Evolutionary conservation across 371 early-diverging fungal genomes (phyloP).

Genomic region (Mortierella sp.): DNA sequence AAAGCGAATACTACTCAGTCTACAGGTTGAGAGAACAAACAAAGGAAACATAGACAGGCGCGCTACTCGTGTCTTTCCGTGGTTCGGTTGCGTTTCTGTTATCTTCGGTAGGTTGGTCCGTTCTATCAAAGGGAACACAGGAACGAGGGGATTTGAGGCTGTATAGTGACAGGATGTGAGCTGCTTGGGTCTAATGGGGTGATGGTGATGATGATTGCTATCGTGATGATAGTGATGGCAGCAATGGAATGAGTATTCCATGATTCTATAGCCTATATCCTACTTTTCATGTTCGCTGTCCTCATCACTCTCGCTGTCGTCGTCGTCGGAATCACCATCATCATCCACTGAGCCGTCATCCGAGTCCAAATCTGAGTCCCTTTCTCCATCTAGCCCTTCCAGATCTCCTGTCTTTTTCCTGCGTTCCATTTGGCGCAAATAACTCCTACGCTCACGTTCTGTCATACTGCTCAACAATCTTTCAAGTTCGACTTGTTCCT

Average conservation of each 20-base stretch:
- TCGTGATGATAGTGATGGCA: no score
- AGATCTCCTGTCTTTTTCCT: slow-evolving; percentile 43
- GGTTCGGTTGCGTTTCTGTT: no score
- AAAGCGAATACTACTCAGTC: no score
- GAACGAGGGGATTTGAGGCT: no score
- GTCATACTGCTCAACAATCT: slow-evolving; percentile 75
- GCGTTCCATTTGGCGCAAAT: slow-evolving; percentile 57
- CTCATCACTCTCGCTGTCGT: slow-evolving; percentile 46
- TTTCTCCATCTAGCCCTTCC: slow-evolving; percentile 21
- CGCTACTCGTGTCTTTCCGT: no score
- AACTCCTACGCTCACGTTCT: slow-evolving; percentile 90
- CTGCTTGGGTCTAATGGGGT: not conserved
- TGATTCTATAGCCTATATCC: slow-evolving; percentile 9
- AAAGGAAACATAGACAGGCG: no score
- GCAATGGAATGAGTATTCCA: no score
- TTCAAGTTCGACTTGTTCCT: slow-evolving; percentile 81
- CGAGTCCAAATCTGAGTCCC: slow-evolving; percentile 14
- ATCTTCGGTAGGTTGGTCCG: no score
- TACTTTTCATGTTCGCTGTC: slow-evolving; percentile 53
- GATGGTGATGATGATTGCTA: no score
- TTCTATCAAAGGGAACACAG: no score
- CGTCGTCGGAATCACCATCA: not conserved
- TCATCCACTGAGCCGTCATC: slow-evolving; percentile 15
- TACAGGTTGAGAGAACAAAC: no score
- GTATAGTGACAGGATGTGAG: not conserved